Base-by-base conservation (phyloP, 805 yeast genomes). In the Diddensiella caesifluorescens region DNA sequence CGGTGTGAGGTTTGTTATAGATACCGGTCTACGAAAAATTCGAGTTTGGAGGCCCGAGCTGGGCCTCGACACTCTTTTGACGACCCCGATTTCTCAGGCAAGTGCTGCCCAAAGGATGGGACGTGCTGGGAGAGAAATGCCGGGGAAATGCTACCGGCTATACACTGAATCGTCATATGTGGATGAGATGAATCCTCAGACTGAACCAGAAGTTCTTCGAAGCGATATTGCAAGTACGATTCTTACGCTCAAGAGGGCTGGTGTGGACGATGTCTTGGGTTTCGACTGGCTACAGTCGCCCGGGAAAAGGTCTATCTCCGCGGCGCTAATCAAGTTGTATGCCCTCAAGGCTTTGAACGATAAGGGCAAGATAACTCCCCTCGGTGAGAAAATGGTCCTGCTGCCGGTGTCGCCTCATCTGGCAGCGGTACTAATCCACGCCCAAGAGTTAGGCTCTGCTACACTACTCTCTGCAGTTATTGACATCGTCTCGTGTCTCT, bases 41-140 rank as follows among this genome's bases (percentile, higher is more conserved):
- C 86, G 90, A 51, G 94, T 90, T 1, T 90, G 97, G 95, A 77
- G 92, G 54, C 95, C 90, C 55, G 88, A 82, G 52, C 66, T 92
- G 29, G 97, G 97, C 0, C 71, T 92, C 25, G 90, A 95, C n/a
- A 84, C 97, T 0, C 73, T 92, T 55, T 66, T 92, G 39, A 89
- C 96, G 0, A 87, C 92, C 0, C 92, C 98, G 1, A 80, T 92
- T 18, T 88, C 97, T 0, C 86, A 83, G 55, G 95, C 97, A 0
- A 83, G 95, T 29, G 98, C 97, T 0, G 76, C 84, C 26, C 99
- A 92, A 67, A 71, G 99, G 63, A 79, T 89, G 35, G 99, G 99
- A 61, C 84, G 99, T 71, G 97, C 99, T n/a, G 99, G 99, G 48
- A 86, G 99, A 77, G 97, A 92, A 64, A 73, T 79, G 13, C 77